Conservation (phyloP, 768 basidiomycete genomes). For the Thelephora ganbajun region DNA sequence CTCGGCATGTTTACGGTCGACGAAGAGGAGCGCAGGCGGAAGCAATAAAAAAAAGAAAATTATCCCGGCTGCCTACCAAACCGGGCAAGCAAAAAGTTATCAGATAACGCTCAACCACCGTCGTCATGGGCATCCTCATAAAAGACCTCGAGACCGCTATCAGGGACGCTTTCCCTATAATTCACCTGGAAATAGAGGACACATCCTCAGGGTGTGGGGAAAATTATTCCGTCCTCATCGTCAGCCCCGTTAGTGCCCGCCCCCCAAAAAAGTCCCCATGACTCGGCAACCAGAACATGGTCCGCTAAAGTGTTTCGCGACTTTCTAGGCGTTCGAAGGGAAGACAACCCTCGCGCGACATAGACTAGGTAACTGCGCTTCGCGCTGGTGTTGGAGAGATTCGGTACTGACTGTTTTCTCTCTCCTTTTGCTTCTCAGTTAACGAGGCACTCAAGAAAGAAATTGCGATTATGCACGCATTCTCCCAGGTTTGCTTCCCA, state of each 20-base stretch:
- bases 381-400: background rate
- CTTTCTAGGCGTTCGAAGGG: conserved; percentile 53
- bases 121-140: conserved; percentile 6
- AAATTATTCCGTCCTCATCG: conserved; percentile 59
- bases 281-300: background rate
- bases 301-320: background rate
- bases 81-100: too few species aligned
- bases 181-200: conserved; percentile 62
- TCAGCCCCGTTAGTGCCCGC: conserved; percentile 46
- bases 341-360: conserved; percentile 72
- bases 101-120: too few species aligned
- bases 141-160: conserved; percentile 47
- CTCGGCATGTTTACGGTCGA: conserved; percentile 44
- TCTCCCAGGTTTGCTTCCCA: conserved; percentile 53
- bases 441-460: conserved; percentile 63
- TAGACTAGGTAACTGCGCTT: conserved; percentile 38
- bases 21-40: too few species aligned
- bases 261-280: too few species aligned
- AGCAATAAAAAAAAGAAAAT: conserved; percentile 1
- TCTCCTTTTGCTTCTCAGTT: conserved; percentile 27
- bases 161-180: conserved; percentile 45
- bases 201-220: conserved; percentile 73
- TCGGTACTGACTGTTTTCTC: background rate
- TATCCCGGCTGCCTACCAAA: background rate
- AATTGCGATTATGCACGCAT: conserved; percentile 75